Conservation (phyloP, 768 basidiomycete genomes). For the Macrolepiota albuminosa region DNA sequence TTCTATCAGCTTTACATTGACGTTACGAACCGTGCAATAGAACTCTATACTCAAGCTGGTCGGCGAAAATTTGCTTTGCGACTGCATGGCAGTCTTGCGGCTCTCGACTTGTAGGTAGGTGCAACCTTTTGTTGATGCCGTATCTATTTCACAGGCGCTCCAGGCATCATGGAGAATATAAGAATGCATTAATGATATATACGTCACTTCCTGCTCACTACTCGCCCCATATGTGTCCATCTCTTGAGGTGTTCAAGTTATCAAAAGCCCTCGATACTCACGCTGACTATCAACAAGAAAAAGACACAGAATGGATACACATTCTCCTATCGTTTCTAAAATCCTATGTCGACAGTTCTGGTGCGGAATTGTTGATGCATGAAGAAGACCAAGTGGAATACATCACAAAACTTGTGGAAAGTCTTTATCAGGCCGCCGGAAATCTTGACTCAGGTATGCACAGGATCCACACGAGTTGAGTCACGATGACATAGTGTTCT, state of each 20-base stretch:
- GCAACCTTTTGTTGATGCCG: not conserved
- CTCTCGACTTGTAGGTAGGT: slow-evolving; percentile 87
- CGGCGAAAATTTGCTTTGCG: slow-evolving; percentile 83
- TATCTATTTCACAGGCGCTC: not conserved
- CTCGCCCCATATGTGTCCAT: slow-evolving; percentile 76
- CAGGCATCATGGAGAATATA: slow-evolving; percentile 65
- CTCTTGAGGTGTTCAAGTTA: slow-evolving; percentile 75
- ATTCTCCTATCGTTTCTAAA: slow-evolving; percentile 73
- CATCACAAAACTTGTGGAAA: slow-evolving; percentile 43
- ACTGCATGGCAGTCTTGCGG: slow-evolving; percentile 81
- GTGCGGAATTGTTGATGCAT: slow-evolving; percentile 48
- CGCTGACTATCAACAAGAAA: slow-evolving; percentile 45
- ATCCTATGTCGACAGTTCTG: slow-evolving; percentile 53
- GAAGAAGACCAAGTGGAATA: slow-evolving; percentile 48
- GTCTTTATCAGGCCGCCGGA: slow-evolving; percentile 44
- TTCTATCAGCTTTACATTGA: slow-evolving; percentile 79
- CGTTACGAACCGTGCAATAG: slow-evolving; percentile 78
- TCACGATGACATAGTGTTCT: not conserved
- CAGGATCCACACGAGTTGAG: not conserved
- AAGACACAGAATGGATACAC: slow-evolving; percentile 78
- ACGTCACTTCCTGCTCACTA: slow-evolving; percentile 84
- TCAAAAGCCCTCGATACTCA: slow-evolving; percentile 71
- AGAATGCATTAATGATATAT: slow-evolving; percentile 64
- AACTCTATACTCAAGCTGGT: slow-evolving; percentile 78
- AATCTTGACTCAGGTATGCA: slow-evolving; percentile 51